Base-by-base conservation (phyloP, 495 filamentous ascomycete species). In the Annulohypoxylon stygium region DNA sequence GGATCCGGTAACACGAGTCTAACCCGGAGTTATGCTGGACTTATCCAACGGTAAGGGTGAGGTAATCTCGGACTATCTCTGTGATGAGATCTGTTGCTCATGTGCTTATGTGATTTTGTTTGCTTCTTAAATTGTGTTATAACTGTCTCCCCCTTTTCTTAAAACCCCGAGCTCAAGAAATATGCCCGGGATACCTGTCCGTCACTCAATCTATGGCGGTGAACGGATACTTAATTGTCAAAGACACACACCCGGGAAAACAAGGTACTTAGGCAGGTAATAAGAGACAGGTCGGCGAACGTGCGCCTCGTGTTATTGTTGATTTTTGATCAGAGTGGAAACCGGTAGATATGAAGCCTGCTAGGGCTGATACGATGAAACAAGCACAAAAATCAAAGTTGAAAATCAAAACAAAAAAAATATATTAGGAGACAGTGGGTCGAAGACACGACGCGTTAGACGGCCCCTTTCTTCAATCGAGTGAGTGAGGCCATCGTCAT, bases 401-500 rank as follows among this genome's bases (percentile, higher is more conserved):
- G 53, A 69, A 50, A 48, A 54, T 54, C 41, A 60, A 65, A 3
- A 5, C 33, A 33, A 65, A 66, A n/a, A 18, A 43, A 30, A 30
- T 6, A 30, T 6, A 51, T 34, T 7, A 45, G 59, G 48, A 70
- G 14, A 9, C 4, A 41, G 61, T 61, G 71, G 66, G 50, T 74
- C 43, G 43, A 65, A 54, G 47, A 50, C 39, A 48, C 50, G 47
- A 39, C 59, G 62, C 51, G 67, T 60, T 63, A 60, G 62, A 25
- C 7, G 55, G 58, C 64, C 73, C 73, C 73, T 65, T 65, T 75
- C 48, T 71, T 59, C 47, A 41, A 43, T 65, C 34, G 54, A 63
- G 63, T 43, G n/a, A 18, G 61, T 65, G 73, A 75, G 68, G 73
- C 64, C 61, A 65, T 75, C 68, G 62, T 75, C 68, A 75, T 75